These are phyloP conservation scores for Fusarium floridanum DNA, from an alignment of 2,329 filamentous ascomycete genomes.

Conservation along the genomic window DNA sequence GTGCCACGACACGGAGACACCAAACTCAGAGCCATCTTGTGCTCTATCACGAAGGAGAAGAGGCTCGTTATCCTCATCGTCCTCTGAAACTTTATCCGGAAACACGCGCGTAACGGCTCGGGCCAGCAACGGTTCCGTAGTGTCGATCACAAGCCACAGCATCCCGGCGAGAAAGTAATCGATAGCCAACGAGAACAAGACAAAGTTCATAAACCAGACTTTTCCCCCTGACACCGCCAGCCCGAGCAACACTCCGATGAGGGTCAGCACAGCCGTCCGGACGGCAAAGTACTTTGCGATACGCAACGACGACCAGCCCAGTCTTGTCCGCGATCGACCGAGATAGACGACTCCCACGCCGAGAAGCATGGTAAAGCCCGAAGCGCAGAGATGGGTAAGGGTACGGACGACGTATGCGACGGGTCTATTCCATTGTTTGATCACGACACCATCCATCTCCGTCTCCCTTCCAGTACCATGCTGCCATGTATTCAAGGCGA, in stretches of 20 bases:
- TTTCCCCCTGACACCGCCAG: slow-evolving; percentile 49
- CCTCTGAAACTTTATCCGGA: slow-evolving; percentile 15
- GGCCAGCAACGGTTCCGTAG: slow-evolving; percentile 52
- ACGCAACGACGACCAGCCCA: slow-evolving; percentile 54
- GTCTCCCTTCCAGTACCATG: slow-evolving; percentile 54
- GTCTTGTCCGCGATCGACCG: slow-evolving; percentile 54
- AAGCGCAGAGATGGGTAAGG: slow-evolving; percentile 60
- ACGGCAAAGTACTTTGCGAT: slow-evolving; percentile 56
- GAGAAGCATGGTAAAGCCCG: slow-evolving; percentile 61
- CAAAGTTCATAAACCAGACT: slow-evolving; percentile 58
- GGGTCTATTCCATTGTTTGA: slow-evolving; percentile 55
- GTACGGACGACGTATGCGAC: slow-evolving; percentile 56
- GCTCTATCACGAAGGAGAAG: slow-evolving; percentile 39
- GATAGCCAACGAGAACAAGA: slow-evolving; percentile 59
- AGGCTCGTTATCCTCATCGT: slow-evolving; percentile 49
- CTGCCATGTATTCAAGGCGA: slow-evolving; percentile 56
- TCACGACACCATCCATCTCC: slow-evolving; percentile 53
- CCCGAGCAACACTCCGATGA: slow-evolving; percentile 51
- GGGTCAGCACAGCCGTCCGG: slow-evolving; percentile 53
- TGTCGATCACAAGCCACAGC: slow-evolving; percentile 55
- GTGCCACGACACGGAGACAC: slow-evolving; percentile 54
- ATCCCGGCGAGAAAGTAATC: slow-evolving; percentile 60
- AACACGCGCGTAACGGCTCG: slow-evolving; percentile 37
- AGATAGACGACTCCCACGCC: slow-evolving; percentile 62
- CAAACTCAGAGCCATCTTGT: slow-evolving; percentile 6